Conservation (phyloP, 1,284 basidiomycete species). For the Trichosporon asahii region DNA sequence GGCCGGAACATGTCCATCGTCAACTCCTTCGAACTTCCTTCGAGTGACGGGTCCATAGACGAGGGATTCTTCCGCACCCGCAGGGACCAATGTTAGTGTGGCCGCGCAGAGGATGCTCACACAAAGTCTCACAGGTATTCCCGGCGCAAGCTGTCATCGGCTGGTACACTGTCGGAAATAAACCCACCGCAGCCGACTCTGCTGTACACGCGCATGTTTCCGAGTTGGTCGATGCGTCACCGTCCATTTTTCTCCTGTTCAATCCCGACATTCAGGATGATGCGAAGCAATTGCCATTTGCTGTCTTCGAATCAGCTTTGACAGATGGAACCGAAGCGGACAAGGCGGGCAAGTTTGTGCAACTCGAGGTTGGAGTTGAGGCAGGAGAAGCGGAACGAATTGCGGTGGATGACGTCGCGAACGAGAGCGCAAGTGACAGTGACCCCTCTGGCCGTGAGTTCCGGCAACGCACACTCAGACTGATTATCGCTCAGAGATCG, state of each 20-base stretch:
- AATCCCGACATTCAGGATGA: constrained; percentile 40
- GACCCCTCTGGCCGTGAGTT: constrained; percentile 57
- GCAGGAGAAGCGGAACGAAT: constrained; percentile 98
- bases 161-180: constrained; percentile 84
- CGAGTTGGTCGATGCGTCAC: constrained; percentile 26
- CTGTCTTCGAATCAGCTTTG: constrained; percentile 82
- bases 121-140: constrained; percentile 91
- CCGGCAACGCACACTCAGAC: no score
- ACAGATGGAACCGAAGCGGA: constrained; percentile 64
- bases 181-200: constrained; percentile 70
- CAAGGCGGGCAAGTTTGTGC: constrained; percentile 59
- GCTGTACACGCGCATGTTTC: constrained; percentile 76
- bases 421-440: constrained; percentile 63
- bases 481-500: constrained; percentile 63
- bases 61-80: constrained; percentile 76
- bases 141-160: constrained; percentile 93
- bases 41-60: constrained; percentile 56
- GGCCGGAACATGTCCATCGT: constrained; percentile 94
- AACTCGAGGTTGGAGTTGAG: constrained; percentile 70
- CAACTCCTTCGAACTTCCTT: constrained; percentile 87
- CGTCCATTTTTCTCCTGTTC: constrained; percentile 55
- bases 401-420: constrained; percentile 91
- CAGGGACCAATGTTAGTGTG: constrained; percentile 79
- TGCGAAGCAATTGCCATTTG: constrained; percentile 70
- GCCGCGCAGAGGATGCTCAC: background rate